A percentile compares a stretch with the other conserved stretches of the same genome.
Conservation (phyloP, 2,329 filamentous ascomycete genomes). For the Venturiaceae sp. region DNA sequence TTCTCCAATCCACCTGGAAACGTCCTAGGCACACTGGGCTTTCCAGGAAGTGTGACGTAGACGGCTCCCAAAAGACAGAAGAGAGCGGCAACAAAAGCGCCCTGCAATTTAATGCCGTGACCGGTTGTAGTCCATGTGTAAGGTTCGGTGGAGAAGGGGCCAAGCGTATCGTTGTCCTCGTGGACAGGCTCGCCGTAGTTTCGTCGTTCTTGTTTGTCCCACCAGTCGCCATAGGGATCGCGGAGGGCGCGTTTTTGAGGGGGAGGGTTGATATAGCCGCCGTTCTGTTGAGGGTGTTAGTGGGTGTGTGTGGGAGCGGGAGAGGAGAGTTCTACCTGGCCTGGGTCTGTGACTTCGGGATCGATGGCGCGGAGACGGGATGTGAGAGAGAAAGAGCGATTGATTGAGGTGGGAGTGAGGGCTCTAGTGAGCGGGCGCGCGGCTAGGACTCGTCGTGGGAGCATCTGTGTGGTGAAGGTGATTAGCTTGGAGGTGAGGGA, state of each 20-base stretch:
- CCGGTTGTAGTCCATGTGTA: conserved; percentile 71
- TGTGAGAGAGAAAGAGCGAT: conserved; percentile 14
- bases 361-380: conserved; percentile 20
- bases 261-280: conserved; percentile 72
- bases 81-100: conserved; percentile 32
- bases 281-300: conserved; percentile 48
- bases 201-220: conserved; percentile 93
- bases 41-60: conserved; percentile 35
- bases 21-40: conserved; percentile 32
- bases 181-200: conserved; percentile 96
- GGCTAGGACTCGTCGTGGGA: conserved; percentile 31
- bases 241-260: conserved; percentile 80
- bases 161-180: conserved; percentile 90
- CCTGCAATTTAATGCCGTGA: conserved; percentile 47
- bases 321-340: background rate
- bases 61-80: conserved; percentile 26
- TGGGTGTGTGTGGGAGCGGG: background rate
- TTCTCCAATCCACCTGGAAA: conserved; percentile 37
- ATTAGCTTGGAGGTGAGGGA: background rate
- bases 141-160: conserved; percentile 79
- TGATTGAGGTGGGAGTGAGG: conserved; percentile 11
- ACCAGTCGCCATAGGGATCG: conserved; percentile 90
- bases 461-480: conserved; percentile 20
- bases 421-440: conserved; percentile 28
- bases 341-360: conserved; percentile 16